Conservation (phyloP, 2,329 filamentous ascomycete species). For the Pseudopyricularia javanii region DNA sequence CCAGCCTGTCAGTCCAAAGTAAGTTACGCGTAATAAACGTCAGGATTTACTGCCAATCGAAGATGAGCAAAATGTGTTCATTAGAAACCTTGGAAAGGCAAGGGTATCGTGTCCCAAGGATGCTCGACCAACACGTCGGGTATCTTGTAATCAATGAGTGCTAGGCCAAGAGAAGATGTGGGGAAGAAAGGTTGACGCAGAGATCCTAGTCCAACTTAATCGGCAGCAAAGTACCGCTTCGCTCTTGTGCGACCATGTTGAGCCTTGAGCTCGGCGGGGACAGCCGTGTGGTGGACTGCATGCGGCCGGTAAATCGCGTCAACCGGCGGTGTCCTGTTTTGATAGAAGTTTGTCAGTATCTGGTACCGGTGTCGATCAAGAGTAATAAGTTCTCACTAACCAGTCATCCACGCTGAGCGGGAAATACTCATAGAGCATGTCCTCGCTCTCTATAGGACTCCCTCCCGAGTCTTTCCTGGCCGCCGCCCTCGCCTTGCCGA, state of each 20-base stretch:
- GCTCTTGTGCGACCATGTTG: slow-evolving; percentile 52
- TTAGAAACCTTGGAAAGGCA: too few species aligned
- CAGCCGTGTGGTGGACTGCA: slow-evolving; percentile 77
- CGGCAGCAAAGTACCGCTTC: slow-evolving; percentile 62
- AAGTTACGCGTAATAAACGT: too few species aligned
- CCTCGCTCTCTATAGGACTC: slow-evolving; percentile 63
- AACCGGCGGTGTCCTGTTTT: slow-evolving; percentile 63
- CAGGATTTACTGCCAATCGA: too few species aligned
- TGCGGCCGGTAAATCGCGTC: slow-evolving; percentile 86
- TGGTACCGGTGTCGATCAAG: neutral
- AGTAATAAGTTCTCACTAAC: slow-evolving; percentile 19
- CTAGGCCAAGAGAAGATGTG: neutral
- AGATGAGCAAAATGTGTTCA: too few species aligned
- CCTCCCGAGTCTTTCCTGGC: slow-evolving; percentile 22
- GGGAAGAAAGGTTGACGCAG: too few species aligned
- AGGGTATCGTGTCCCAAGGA: too few species aligned
- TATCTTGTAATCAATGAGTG: too few species aligned
- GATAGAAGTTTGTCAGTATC: neutral
- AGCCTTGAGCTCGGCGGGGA: slow-evolving; percentile 58
- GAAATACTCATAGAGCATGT: slow-evolving; percentile 90
- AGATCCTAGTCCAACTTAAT: too few species aligned
- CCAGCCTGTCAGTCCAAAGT: neutral
- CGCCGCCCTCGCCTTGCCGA: slow-evolving; percentile 21
- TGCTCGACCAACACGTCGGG: too few species aligned
- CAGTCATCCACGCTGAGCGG: slow-evolving; percentile 83